Percentiles rank a stretch among this genome's conserved stretches.
These are phyloP conservation scores for Keithomyces neogunnii DNA, from an alignment of 2,329 filamentous ascomycete genomes.

Conservation along the genomic window DNA sequence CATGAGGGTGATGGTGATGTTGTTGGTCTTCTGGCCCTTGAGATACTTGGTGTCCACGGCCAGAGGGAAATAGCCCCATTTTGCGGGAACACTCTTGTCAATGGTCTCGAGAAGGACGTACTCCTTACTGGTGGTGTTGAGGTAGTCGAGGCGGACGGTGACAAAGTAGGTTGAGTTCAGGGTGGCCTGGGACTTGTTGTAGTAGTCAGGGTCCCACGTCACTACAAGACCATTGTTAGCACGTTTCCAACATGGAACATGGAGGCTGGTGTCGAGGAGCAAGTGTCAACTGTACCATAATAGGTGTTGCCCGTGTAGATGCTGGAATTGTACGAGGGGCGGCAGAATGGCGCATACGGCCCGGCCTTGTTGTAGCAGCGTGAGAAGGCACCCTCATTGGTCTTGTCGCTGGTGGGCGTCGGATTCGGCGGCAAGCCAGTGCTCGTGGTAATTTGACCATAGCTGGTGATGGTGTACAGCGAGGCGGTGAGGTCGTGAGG, in stretches of 20 bases:
- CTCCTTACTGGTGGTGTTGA: conserved; percentile 27
- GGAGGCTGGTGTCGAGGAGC: neutral
- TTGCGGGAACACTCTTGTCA: conserved; percentile 23
- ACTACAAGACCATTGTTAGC: conserved; percentile 26
- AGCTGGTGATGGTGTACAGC: conserved; percentile 28
- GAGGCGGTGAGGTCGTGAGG: conserved; percentile 39
- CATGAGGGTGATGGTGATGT: conserved; percentile 40
- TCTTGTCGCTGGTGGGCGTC: conserved; percentile 28
- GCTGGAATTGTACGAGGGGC: conserved; percentile 33
- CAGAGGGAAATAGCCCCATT: conserved; percentile 41
- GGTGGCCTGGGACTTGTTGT: conserved; percentile 29
- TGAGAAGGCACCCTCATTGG: conserved; percentile 39
- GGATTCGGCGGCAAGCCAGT: conserved; percentile 36
- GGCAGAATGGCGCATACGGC: conserved; percentile 41
- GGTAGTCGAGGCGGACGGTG: conserved; percentile 24
- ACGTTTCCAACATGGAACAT: no score
- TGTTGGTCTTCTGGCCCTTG: conserved; percentile 20
- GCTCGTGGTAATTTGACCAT: conserved; percentile 29
- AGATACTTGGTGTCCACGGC: conserved; percentile 27
- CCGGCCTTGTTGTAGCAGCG: conserved; percentile 41
- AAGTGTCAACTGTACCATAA: conserved; percentile 31
- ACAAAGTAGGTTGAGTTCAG: conserved; percentile 10
- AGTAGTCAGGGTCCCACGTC: conserved; percentile 48
- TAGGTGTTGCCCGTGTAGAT: conserved; percentile 39
- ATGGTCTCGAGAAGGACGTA: conserved; percentile 27